Evolutionary conservation across 1,284 basidiomycete genomes (phyloP).

Genomic region (Phenoliferia sp.): DNA sequence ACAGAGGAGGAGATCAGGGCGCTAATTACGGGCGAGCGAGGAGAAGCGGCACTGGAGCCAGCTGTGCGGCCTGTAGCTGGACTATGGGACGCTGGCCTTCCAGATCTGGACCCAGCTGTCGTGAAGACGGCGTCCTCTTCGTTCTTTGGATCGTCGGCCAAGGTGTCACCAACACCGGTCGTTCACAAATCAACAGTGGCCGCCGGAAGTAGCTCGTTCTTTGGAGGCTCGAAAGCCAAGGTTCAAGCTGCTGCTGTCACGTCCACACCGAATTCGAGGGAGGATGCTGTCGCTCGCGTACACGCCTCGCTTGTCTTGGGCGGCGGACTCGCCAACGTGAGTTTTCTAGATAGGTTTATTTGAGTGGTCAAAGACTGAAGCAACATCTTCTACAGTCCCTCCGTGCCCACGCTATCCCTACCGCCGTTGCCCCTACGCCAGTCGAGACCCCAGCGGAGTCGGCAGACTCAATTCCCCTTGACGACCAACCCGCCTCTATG

Average conservation of each 20-base stretch:
- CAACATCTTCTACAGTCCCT: constrained; percentile 8
- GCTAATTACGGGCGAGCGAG: background rate
- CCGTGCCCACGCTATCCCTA: constrained; percentile 1
- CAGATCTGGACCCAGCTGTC: constrained; percentile 7
- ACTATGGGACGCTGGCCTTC: constrained; percentile 12
- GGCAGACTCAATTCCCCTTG: background rate
- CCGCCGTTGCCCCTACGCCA: background rate
- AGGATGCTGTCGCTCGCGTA: constrained; percentile 46
- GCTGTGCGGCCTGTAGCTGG: constrained; percentile 24
- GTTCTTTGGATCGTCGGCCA: background rate
- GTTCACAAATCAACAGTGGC: constrained; percentile 31
- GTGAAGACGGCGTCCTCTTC: constrained; percentile 7
- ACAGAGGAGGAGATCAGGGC: constrained; percentile 13
- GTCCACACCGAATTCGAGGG: background rate
- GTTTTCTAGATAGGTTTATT: background rate
- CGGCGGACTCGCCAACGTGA: constrained; percentile 50
- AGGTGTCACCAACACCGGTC: background rate
- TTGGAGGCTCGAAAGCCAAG: constrained; percentile 23
- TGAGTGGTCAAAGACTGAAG: background rate
- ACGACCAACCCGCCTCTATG: constrained; percentile 6
- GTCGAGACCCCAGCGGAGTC: background rate
- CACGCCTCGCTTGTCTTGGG: constrained; percentile 48
- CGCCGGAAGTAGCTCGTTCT: constrained; percentile 48
- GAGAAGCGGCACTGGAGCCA: constrained; percentile 11
- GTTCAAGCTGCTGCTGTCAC: background rate